Percentiles rank a stretch among this genome's conserved stretches.
These are phyloP conservation scores for Aspergillus heteromorphus DNA, from an alignment of 495 filamentous ascomycete species.

Conservation along the genomic window DNA sequence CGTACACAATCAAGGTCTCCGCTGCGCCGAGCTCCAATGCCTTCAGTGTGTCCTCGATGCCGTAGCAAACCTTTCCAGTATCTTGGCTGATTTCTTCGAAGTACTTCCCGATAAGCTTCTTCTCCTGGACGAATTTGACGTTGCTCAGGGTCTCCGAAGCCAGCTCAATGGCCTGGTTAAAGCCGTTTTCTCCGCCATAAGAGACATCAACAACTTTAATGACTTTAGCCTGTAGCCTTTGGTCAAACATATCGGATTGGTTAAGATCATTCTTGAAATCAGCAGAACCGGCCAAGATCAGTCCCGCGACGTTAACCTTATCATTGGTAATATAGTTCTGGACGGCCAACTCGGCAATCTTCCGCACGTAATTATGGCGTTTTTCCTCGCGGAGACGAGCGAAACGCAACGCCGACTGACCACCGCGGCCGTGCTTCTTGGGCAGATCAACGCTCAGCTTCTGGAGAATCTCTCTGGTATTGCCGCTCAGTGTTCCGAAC, in stretches of 20 bases:
- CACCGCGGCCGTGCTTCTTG: slow-evolving; percentile 99
- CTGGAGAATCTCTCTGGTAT: slow-evolving; percentile 94
- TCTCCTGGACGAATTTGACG: slow-evolving; percentile 99
- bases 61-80: slow-evolving; percentile 92
- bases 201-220: slow-evolving; percentile 99
- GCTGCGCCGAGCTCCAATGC: slow-evolving; percentile 94
- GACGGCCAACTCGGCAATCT: slow-evolving; percentile 94
- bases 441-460: slow-evolving; percentile 96
- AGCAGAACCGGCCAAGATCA: slow-evolving; percentile 93
- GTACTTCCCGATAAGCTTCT: slow-evolving; percentile 97
- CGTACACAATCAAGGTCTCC: slow-evolving; percentile 93
- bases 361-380: slow-evolving; percentile 98
- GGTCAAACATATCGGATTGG: slow-evolving; percentile 95
- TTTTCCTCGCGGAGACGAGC: slow-evolving; percentile 99
- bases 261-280: slow-evolving; percentile 99
- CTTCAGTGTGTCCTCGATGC: slow-evolving; percentile 95
- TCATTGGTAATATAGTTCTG: slow-evolving; percentile 98
- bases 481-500: slow-evolving; percentile 93
- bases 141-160: slow-evolving; percentile 94
- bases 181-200: slow-evolving; percentile 97
- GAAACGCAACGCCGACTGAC: slow-evolving; percentile 98
- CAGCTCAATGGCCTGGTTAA: slow-evolving; percentile 98
- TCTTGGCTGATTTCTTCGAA: slow-evolving; percentile 99
- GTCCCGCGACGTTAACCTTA: slow-evolving; percentile 92
- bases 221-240: slow-evolving; percentile 84